Base-by-base conservation (phyloP, 2,329 filamentous ascomycete genomes). In the Tolypocladium tropicale region DNA sequence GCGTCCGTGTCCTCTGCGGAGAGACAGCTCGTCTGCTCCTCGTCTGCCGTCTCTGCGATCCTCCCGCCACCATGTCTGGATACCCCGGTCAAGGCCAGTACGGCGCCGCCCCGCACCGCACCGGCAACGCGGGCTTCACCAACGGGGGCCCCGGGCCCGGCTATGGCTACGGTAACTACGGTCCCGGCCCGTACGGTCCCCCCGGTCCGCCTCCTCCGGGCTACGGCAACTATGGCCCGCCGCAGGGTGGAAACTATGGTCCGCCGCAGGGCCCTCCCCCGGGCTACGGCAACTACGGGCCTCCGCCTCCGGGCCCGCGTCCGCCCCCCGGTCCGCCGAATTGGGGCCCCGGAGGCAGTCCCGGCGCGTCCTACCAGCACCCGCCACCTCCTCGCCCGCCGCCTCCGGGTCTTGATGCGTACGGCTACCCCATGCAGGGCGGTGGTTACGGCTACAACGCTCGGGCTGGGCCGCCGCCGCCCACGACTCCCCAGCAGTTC, bases 401-500 rank as follows among this genome's bases (percentile, higher is more conserved):
- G 25, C 76, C 77, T 18, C 64, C 67, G 1, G 71, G 72, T 23
- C 65, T 74, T 54, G 77, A 79, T 57, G 62, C 67, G 12, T 78
- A 80, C 62, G 77, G 78, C 52, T 78, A 79, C 62, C 75, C 75
- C 25, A 63, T 70, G 57, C 61, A 65, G 14, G 63, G 61, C 59
- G 64, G 64, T 52, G 53, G 56, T 37, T 59, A 68, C 37, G 67
- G 63, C 23, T 56, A 62, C 51, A 64, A 69, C 36, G 66, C 68
- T 28, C 63, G 64, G 11, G 58, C 68, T 33, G 67, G 67, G 0
- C 72, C 73, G 12, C 76, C 76, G 25, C 79, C 79, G 16, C 79
- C 81, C 0, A 68, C 71, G 4, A 72, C 70, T 2, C 70, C 75
- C 7, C 82, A 86, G 67, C 68, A 77, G 60, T 87, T 87, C 62